Evolutionary conservation across 2,329 filamentous ascomycete genomes (phyloP).

Genomic region (Monosporascus ibericus): DNA sequence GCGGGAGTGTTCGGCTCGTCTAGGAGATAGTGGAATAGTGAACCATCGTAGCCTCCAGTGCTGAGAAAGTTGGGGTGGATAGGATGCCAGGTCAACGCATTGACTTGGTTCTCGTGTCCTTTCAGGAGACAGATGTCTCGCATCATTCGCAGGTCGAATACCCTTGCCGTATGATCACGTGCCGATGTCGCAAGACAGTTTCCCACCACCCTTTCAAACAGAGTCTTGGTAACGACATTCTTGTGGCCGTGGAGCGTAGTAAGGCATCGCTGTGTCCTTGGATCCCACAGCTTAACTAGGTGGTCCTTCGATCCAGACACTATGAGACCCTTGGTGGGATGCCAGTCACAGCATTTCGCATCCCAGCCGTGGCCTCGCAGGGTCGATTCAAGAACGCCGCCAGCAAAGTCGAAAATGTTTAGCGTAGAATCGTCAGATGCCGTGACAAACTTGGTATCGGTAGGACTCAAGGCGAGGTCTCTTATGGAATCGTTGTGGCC

Average conservation of each 20-base stretch:
- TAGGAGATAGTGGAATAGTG: slow-evolving; percentile 88
- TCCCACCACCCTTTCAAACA: slow-evolving; percentile 81
- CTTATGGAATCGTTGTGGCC: slow-evolving; percentile 86
- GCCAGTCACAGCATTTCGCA: slow-evolving; percentile 95
- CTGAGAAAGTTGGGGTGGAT: slow-evolving; percentile 84
- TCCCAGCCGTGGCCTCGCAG: slow-evolving; percentile 97
- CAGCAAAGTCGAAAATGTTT: slow-evolving; percentile 94
- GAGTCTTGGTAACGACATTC: slow-evolving; percentile 88
- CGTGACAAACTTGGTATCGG: slow-evolving; percentile 92
- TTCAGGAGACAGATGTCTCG: slow-evolving; percentile 89
- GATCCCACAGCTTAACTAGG: slow-evolving; percentile 96
- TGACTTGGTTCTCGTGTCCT: slow-evolving; percentile 94
- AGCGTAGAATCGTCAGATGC: slow-evolving; percentile 89
- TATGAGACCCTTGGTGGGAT: slow-evolving; percentile 86
- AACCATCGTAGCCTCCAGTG: slow-evolving; percentile 84
- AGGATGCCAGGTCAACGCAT: slow-evolving; percentile 88
- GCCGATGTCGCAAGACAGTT: slow-evolving; percentile 86
- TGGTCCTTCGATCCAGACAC: slow-evolving; percentile 98
- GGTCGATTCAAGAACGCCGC: slow-evolving; percentile 73
- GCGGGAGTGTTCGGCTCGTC: slow-evolving; percentile 85
- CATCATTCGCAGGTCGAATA: slow-evolving; percentile 98
- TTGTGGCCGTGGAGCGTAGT: slow-evolving; percentile 96
- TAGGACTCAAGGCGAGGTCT: slow-evolving; percentile 88
- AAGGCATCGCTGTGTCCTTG: slow-evolving; percentile 80
- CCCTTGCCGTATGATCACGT: slow-evolving; percentile 83